Evolutionary conservation across 345 rosid genomes (phyloP), one percentile per base, ranked within the genome.

Genomic region (Pistacia vera): DNA sequence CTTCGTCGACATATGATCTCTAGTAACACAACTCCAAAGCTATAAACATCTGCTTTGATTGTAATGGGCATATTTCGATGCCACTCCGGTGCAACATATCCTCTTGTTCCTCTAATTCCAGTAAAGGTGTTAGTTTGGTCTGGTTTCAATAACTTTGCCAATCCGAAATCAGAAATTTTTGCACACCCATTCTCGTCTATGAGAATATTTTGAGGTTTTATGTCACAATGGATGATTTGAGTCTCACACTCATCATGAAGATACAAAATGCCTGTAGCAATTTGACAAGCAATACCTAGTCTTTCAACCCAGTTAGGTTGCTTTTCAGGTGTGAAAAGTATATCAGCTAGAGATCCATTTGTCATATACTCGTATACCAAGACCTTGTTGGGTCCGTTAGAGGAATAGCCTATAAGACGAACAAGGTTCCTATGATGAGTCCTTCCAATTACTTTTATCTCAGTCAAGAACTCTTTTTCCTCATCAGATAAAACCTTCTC

Each of bases 71-170:
- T 30, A 7, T 81, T 81, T 17, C 36, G 18, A 57, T 79, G 76
- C 87, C 87, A 81, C 68, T 81, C 77, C 0, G 87, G 85, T 6
- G 83, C 87, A 12, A 70, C 77, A 48, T 76, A 84, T 36, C 83
- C 77, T 72, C 68, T 81, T 1, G 77, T 77, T 41, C 85, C 70
- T 70, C 81, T 73, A 4, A 83, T 75, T 46, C 51, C 57, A 0
- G 81, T 84, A 54, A 58, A 57, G 11, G 84, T 84, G 9, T 66
- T 75, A 41, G 82, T 78, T 63, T 81, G 79, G 22, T 78, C 80
- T 17, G 79, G 81, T 68, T 73, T 84, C 81, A 78, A 22, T 71
- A 81, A 63, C 74, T 84, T 84, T 25, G 84, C 81, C 64, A 81
- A 51, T 55, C 84, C 82, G 9, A 84, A 81, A 54, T 84, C 84